A percentile compares a stretch with the other conserved stretches of the same genome.
These are phyloP conservation scores for Ustanciosporium gigantosporum DNA, from an alignment of 1,284 basidiomycete genomes.

Conservation along the genomic window DNA sequence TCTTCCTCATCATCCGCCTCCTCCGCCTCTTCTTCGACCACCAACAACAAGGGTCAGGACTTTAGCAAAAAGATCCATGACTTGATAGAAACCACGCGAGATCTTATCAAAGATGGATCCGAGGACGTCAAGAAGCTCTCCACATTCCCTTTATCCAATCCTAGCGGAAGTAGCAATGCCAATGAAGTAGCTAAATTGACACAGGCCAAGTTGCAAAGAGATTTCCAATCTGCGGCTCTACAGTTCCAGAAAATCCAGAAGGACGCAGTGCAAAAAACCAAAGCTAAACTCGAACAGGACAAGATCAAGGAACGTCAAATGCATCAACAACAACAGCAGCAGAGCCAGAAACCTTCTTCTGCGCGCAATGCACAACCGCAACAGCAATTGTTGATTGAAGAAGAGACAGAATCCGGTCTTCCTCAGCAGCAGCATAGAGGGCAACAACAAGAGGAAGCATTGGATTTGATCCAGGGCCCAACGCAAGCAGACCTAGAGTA, in stretches of 20 bases:
- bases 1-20: conserved; percentile 8
- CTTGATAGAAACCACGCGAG: conserved; percentile 87
- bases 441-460: neutral
- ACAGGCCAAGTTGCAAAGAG: conserved; percentile 87
- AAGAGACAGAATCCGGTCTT: neutral
- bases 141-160: conserved; percentile 6
- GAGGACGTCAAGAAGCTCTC: conserved; percentile 79
- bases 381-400: neutral
- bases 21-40: conserved; percentile 1
- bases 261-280: conserved; percentile 80
- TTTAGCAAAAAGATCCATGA: conserved; percentile 73
- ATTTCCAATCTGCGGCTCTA: conserved; percentile 84
- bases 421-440: no score
- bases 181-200: conserved; percentile 55
- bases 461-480: conserved; percentile 27
- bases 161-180: neutral
- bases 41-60: conserved; percentile 42
- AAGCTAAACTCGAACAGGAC: conserved; percentile 78
- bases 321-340: conserved; percentile 58
- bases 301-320: conserved; percentile 75
- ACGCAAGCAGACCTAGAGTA: conserved; percentile 87
- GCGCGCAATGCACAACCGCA: neutral
- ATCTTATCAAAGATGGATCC: conserved; percentile 89
- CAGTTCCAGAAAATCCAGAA: conserved; percentile 90
- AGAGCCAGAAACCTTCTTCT: neutral